phyloP scores from a whole-genome alignment of 805 yeast species.

The Ogataea populi-albae region DNA sequence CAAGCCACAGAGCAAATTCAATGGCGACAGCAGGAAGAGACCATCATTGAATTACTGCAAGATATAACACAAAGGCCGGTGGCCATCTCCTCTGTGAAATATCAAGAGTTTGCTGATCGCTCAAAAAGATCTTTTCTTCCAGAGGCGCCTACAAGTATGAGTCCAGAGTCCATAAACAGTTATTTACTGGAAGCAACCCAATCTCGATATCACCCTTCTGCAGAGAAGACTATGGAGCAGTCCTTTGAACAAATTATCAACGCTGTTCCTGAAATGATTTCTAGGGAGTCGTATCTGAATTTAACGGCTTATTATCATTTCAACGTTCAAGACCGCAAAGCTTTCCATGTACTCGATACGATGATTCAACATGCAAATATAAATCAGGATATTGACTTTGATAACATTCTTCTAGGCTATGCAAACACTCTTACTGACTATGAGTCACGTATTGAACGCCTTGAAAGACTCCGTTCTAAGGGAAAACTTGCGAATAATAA shows the following conservation, averaged over 20 bases:
- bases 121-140: constrained; percentile 20
- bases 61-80: constrained; percentile 21
- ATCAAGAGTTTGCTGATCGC: constrained; percentile 21
- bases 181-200: constrained; percentile 20
- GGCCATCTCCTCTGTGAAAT: constrained; percentile 17
- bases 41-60: constrained; percentile 23
- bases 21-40: constrained; percentile 12
- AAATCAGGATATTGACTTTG: constrained; percentile 27
- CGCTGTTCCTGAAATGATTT: constrained; percentile 14
- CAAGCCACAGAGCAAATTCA: constrained; percentile 2
- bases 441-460: constrained; percentile 15
- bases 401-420: constrained; percentile 24
- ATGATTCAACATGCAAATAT: constrained; percentile 22
- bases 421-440: constrained; percentile 16
- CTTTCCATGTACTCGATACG: constrained; percentile 16
- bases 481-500: constrained; percentile 21
- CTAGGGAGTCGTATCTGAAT: constrained; percentile 21
- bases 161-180: constrained; percentile 10
- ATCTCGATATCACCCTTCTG: constrained; percentile 16
- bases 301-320: constrained; percentile 19
- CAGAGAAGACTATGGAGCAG: constrained; percentile 13
- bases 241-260: constrained; percentile 13
- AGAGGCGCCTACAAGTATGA: constrained; percentile 9
- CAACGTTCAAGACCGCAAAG: constrained; percentile 14
- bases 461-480: constrained; percentile 15